Percentiles rank a stretch among this genome's conserved stretches.
Evolutionary conservation across 306 rosid species (phyloP).

Genomic region (Gleditsia sinensis): DNA sequence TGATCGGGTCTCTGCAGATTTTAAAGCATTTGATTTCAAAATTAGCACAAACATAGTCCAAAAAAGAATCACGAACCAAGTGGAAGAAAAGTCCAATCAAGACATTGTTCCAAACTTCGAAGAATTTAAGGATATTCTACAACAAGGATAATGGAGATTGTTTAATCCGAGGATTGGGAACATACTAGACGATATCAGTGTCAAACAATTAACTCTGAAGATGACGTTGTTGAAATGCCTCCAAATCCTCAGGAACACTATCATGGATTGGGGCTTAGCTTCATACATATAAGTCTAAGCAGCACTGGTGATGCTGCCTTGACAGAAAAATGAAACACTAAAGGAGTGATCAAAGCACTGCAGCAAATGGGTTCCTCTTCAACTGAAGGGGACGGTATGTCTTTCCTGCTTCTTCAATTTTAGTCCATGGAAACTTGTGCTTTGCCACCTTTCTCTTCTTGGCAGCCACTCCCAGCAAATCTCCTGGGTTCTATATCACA

Average conservation of each 20-base stretch:
- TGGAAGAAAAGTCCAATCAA: too few species aligned
- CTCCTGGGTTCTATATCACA: constrained; percentile 56
- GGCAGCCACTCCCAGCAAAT: constrained; percentile 63
- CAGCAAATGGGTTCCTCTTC: constrained; percentile 64
- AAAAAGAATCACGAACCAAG: too few species aligned
- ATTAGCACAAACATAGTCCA: too few species aligned
- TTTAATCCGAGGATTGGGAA: not conserved
- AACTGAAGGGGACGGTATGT: constrained; percentile 44
- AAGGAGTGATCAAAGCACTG: constrained; percentile 48
- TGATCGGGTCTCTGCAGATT: too few species aligned
- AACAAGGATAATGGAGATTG: too few species aligned
- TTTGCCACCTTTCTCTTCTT: constrained; percentile 61
- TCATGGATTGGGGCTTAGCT: too few species aligned
- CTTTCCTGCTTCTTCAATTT: constrained; percentile 45
- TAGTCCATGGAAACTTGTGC: constrained; percentile 75
- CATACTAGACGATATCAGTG: not conserved
- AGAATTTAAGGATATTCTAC: too few species aligned
- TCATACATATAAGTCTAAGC: too few species aligned
- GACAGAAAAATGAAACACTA: constrained; percentile 2
- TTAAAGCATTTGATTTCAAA: too few species aligned
- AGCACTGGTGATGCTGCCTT: constrained; percentile 15
- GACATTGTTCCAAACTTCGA: too few species aligned
- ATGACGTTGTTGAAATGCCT: too few species aligned
- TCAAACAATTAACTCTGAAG: not conserved
- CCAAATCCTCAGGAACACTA: too few species aligned